Evolutionary conservation across 140 eudicot species (phyloP).

Genomic region (Cichorium intybus): DNA sequence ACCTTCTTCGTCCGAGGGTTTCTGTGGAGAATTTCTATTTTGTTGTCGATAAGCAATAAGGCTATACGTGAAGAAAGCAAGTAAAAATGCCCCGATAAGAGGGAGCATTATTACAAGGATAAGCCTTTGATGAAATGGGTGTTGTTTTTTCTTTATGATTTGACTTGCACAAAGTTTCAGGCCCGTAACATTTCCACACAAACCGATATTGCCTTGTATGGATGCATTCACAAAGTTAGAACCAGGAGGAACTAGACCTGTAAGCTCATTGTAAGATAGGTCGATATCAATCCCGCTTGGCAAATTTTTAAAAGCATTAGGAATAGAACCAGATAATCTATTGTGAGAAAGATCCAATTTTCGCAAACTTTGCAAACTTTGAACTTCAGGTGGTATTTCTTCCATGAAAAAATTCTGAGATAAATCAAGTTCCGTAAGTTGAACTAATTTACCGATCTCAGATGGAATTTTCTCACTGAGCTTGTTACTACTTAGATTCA

Average conservation of each 20-base stretch:
- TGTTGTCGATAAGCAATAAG: background rate
- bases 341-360: background rate
- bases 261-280: background rate
- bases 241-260: no score
- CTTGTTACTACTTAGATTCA: slow-evolving; percentile 31
- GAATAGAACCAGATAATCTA: background rate
- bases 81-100: slow-evolving; percentile 1
- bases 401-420: background rate
- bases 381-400: background rate
- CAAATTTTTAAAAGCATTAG: background rate
- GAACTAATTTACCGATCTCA: background rate
- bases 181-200: no score
- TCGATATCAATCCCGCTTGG: background rate
- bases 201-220: no score
- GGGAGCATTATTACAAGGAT: background rate
- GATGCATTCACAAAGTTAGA: no score
- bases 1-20: background rate
- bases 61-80: background rate
- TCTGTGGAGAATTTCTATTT: background rate
- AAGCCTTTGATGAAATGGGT: background rate
- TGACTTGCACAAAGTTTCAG: background rate
- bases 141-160: no score
- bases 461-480: background rate
- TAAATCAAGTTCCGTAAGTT: background rate
- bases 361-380: background rate